A percentile compares a stretch with the other conserved stretches of the same genome.
phyloP scores from a whole-genome alignment of 2,329 filamentous ascomycete species.

The Elsinoe batatas region DNA sequence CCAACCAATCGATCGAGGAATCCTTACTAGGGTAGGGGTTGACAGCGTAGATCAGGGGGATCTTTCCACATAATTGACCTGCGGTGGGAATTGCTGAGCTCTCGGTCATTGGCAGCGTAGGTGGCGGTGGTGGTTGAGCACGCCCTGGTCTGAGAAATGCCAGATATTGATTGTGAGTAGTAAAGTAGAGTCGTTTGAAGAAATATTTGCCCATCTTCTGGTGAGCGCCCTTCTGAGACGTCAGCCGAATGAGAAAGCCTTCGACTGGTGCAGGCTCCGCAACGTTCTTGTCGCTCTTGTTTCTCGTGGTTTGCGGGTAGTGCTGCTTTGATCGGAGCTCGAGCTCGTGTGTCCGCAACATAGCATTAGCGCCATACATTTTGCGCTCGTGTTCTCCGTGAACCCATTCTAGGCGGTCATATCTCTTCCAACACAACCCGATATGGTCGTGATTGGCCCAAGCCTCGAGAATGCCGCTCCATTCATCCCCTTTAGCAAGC shows the following conservation, averaged over 20 bases:
- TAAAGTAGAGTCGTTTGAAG: conserved; percentile 57
- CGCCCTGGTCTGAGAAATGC: conserved; percentile 53
- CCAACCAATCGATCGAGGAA: conserved; percentile 49
- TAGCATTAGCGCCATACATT: conserved; percentile 60
- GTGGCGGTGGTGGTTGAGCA: conserved; percentile 47
- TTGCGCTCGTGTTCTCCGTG: conserved; percentile 55
- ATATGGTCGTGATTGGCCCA: conserved; percentile 51
- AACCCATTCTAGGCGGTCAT: conserved; percentile 60
- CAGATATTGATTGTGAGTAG: conserved; percentile 52
- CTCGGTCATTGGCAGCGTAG: conserved; percentile 38
- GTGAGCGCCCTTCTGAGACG: conserved; percentile 51
- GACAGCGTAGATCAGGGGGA: conserved; percentile 52
- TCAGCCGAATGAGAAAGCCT: conserved; percentile 56
- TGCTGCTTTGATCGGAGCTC: conserved; percentile 56
- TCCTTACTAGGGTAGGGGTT: conserved; percentile 48
- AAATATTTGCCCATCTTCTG: conserved; percentile 51
- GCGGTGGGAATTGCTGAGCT: conserved; percentile 43
- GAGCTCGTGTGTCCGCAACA: conserved; percentile 56
- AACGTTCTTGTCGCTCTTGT: conserved; percentile 34
- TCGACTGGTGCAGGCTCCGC: conserved; percentile 54
- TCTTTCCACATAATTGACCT: conserved; percentile 44
- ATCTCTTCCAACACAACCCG: conserved; percentile 59
- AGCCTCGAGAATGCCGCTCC: conserved; percentile 47
- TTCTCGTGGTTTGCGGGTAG: conserved; percentile 44
- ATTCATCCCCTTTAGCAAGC: conserved; percentile 47